Evolutionary conservation across 164 flowering plant genomes (phyloP).

Genomic region (Chimonanthus salicifolius): DNA sequence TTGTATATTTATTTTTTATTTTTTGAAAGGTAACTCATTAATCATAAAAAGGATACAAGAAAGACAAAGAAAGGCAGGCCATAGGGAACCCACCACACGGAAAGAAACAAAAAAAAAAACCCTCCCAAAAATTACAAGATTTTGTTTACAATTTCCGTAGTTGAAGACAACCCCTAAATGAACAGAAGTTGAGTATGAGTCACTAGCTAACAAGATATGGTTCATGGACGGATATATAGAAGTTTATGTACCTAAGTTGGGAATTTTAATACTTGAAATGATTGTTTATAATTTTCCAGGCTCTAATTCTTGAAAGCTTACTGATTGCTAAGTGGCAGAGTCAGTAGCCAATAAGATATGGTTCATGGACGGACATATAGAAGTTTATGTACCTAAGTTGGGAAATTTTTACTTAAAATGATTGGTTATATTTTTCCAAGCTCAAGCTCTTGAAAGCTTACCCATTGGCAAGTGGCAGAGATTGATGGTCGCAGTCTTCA

Average conservation of each 20-base stretch:
- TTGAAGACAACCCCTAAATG: no score
- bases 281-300: background rate
- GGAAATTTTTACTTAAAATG: background rate
- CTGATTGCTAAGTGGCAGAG: background rate
- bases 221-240: background rate
- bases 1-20: no score
- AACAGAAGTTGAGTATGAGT: no score
- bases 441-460: background rate
- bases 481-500: conserved; percentile 11
- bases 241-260: background rate
- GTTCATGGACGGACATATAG: background rate
- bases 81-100: no score
- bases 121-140: no score
- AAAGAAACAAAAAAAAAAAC: no score
- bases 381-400: background rate
- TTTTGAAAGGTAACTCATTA: no score
- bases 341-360: no score
- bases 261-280: background rate
- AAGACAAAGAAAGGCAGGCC: no score
- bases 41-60: no score
- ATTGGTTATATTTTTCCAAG: background rate
- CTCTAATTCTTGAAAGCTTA: background rate
- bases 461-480: background rate
- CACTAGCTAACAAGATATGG: no score
- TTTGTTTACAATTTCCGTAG: no score